Conservation (phyloP, 495 filamentous ascomycete genomes). For the Evernia prunastri region DNA sequence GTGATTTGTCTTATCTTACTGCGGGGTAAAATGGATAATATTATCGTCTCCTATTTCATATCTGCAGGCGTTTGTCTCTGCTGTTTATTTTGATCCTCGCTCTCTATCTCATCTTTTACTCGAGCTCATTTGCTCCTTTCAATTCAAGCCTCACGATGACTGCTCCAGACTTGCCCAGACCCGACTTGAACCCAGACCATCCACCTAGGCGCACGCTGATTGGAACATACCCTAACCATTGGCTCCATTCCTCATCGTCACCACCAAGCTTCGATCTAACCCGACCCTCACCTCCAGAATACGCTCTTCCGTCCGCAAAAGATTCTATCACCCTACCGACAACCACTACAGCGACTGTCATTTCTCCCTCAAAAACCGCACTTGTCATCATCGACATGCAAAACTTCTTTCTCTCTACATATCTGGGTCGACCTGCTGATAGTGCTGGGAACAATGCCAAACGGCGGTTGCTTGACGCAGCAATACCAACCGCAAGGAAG, state of each 20-base stretch:
- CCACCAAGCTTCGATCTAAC: slow-evolving; percentile 18
- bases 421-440: slow-evolving; percentile 30
- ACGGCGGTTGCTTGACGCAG: slow-evolving; percentile 29
- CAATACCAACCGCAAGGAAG: slow-evolving; percentile 40
- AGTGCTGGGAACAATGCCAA: slow-evolving; percentile 30
- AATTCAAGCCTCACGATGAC: slow-evolving; percentile 1
- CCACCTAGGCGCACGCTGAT: slow-evolving; percentile 10
- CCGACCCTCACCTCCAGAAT: slow-evolving; percentile 15
- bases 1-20: slow-evolving; percentile 10
- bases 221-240: slow-evolving; percentile 17
- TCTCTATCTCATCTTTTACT: not conserved
- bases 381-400: slow-evolving; percentile 57
- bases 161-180: not conserved
- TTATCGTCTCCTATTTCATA: not conserved
- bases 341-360: slow-evolving; percentile 31
- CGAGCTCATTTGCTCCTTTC: not conserved
- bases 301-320: slow-evolving; percentile 7
- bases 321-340: slow-evolving; percentile 17
- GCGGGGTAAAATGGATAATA: slow-evolving; percentile 12
- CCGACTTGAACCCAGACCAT: not conserved
- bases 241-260: slow-evolving; percentile 19
- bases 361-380: slow-evolving; percentile 40
- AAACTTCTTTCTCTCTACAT: slow-evolving; percentile 51
- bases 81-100: not conserved
- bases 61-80: not conserved